Conservation (phyloP, 108 stramenopile species). For the Nitzschia palea region DNA sequence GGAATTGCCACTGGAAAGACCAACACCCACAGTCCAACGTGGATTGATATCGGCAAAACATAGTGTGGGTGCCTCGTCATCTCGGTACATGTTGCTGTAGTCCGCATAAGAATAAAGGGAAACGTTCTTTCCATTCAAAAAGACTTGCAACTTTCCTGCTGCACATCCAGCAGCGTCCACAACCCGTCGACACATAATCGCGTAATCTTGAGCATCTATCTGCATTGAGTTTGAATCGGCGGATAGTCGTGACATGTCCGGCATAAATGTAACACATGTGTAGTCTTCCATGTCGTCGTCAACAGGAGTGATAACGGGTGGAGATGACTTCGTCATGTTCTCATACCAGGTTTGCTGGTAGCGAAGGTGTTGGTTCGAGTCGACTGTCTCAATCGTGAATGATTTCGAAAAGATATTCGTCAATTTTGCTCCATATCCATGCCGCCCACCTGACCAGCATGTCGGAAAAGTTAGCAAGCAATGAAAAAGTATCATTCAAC, state of each 20-base stretch:
- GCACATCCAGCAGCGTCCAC: constrained; percentile 87
- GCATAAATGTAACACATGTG: constrained; percentile 77
- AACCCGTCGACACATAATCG: constrained; percentile 81
- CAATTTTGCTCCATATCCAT: constrained; percentile 92
- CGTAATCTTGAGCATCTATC: constrained; percentile 67
- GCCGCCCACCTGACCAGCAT: constrained; percentile 61
- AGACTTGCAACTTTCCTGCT: constrained; percentile 70
- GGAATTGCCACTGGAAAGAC: constrained; percentile 53
- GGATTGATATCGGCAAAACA: constrained; percentile 75
- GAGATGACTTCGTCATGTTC: constrained; percentile 69
- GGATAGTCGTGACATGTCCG: constrained; percentile 63
- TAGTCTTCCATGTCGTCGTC: constrained; percentile 40
- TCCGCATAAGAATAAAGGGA: constrained; percentile 83
- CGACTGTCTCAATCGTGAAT: constrained; percentile 76
- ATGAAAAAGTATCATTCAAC: background rate
- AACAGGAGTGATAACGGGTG: constrained; percentile 40
- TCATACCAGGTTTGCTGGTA: constrained; percentile 73
- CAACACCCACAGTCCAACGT: constrained; percentile 75
- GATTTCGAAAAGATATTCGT: constrained; percentile 84
- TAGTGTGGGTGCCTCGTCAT: constrained; percentile 49
- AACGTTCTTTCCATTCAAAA: constrained; percentile 89
- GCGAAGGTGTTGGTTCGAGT: constrained; percentile 38
- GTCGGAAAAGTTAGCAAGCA: too few species aligned
- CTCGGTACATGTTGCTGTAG: constrained; percentile 86
- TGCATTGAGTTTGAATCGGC: constrained; percentile 6